phyloP scores from a whole-genome alignment of 176 grass and related monocot genomes.

The Oryza brachyantha region DNA sequence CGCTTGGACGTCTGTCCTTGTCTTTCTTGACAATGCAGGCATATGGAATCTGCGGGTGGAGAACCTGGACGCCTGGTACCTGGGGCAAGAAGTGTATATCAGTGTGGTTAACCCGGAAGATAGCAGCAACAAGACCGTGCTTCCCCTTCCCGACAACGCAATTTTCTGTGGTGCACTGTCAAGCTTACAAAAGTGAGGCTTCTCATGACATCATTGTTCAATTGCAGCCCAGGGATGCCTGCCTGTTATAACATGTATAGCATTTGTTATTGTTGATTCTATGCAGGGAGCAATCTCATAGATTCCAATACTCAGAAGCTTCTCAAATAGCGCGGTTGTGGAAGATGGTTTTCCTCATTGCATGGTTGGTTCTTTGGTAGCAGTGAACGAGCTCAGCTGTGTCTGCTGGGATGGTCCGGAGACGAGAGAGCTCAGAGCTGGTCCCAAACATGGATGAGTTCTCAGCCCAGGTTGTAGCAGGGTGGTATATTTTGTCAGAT shows the following conservation, averaged over 20 bases:
- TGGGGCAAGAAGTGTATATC: constrained; percentile 88
- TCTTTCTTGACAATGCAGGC: constrained; percentile 91
- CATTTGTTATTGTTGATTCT: constrained; percentile 10
- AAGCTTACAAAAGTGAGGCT: constrained; percentile 77
- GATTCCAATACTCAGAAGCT: constrained; percentile 67
- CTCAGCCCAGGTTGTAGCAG: not conserved
- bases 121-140: constrained; percentile 43
- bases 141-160: constrained; percentile 64
- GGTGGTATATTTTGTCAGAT: not conserved
- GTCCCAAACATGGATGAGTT: not conserved
- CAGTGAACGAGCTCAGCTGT: no score
- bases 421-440: not conserved
- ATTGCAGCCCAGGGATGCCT: not conserved
- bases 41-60: constrained; percentile 88
- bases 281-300: constrained; percentile 79
- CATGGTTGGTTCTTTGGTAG: constrained; percentile 27
- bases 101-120: constrained; percentile 83
- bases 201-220: not conserved
- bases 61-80: constrained; percentile 90
- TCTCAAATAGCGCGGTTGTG: constrained; percentile 15
- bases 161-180: constrained; percentile 90
- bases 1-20: constrained; percentile 87
- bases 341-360: constrained; percentile 36
- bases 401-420: not conserved
- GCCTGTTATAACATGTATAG: not conserved